These are phyloP conservation scores for Chlamydomonas sphaeroides DNA, from an alignment of 139 green algal genomes.

Conservation along the genomic window DNA sequence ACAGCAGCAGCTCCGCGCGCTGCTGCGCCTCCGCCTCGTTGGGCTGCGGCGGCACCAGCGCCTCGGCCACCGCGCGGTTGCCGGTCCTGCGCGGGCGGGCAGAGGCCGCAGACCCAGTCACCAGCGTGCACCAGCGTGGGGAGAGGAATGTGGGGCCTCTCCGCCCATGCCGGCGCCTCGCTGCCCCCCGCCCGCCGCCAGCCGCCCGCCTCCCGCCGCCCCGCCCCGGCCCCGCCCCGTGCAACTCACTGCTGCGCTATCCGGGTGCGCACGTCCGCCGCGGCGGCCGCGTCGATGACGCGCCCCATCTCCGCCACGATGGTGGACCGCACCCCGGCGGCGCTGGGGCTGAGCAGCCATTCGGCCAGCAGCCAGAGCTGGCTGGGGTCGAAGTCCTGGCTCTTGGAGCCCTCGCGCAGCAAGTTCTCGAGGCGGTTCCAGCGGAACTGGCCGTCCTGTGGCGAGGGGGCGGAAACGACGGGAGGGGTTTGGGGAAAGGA, in stretches of 20 bases:
- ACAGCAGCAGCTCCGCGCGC: slow-evolving; percentile 63
- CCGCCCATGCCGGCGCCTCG: no score
- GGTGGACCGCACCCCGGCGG: slow-evolving; percentile 50
- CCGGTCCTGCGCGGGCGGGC: slow-evolving; percentile 26
- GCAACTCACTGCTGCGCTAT: slow-evolving; percentile 39
- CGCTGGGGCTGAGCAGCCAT: slow-evolving; percentile 76
- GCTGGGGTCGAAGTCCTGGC: slow-evolving; percentile 76
- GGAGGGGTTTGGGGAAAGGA: no score
- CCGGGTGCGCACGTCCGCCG: slow-evolving; percentile 48
- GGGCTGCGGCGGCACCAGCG: slow-evolving; percentile 67
- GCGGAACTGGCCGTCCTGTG: slow-evolving; percentile 66
- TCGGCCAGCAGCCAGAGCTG: slow-evolving; percentile 89
- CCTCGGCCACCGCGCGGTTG: slow-evolving; percentile 47
- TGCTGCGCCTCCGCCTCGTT: slow-evolving; percentile 56
- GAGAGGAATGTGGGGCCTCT: no score
- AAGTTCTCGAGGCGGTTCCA: slow-evolving; percentile 92
- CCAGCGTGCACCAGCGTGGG: no score
- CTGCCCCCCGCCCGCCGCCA: no score
- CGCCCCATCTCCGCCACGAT: slow-evolving; percentile 77
- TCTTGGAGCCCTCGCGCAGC: slow-evolving; percentile 83
- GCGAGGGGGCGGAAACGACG: not conserved
- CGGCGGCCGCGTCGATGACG: slow-evolving; percentile 77
- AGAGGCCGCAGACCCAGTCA: not conserved
- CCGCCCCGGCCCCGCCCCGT: not conserved
- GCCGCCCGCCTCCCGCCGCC: no score